Conservation (phyloP, 2,329 filamentous ascomycete species). For the Harringtonia lauricola region DNA sequence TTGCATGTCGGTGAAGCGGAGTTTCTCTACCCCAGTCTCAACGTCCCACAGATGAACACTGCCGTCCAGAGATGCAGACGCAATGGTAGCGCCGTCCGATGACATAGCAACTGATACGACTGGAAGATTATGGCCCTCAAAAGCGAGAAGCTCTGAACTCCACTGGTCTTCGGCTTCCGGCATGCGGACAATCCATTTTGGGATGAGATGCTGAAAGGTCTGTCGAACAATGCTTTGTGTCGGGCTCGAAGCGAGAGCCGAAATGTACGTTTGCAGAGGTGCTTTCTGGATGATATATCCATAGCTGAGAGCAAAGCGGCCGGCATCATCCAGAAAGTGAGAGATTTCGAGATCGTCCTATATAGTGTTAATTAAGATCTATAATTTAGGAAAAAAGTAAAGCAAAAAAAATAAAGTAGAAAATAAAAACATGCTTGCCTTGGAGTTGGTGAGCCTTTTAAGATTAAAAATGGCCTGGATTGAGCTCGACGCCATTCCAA, state of each 20-base stretch:
- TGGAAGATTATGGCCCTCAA: neutral
- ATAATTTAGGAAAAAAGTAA: too few relatives aligned
- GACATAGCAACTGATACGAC: neutral
- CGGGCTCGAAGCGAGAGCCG: neutral
- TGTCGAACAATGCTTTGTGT: neutral
- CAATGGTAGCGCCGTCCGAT: neutral
- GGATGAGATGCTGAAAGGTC: neutral
- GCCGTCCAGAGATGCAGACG: neutral
- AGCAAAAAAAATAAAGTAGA: too few relatives aligned
- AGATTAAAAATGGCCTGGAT: neutral
- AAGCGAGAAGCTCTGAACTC: neutral
- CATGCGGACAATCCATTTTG: neutral
- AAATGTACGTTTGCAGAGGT: neutral
- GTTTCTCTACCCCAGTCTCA: neutral
- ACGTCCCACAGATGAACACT: neutral
- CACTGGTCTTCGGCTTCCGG: neutral
- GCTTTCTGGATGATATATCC: neutral
- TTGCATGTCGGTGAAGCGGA: neutral
- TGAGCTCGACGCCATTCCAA: neutral
- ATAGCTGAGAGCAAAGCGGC: neutral
- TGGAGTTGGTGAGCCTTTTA: neutral
- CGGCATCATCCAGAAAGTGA: neutral
- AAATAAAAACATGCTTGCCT: too few relatives aligned
- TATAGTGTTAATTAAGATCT: neutral
- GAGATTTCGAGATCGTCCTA: neutral